Evolutionary conservation across 108 stramenopile genomes (phyloP).

Genomic region (Skeletonema menzelii): DNA sequence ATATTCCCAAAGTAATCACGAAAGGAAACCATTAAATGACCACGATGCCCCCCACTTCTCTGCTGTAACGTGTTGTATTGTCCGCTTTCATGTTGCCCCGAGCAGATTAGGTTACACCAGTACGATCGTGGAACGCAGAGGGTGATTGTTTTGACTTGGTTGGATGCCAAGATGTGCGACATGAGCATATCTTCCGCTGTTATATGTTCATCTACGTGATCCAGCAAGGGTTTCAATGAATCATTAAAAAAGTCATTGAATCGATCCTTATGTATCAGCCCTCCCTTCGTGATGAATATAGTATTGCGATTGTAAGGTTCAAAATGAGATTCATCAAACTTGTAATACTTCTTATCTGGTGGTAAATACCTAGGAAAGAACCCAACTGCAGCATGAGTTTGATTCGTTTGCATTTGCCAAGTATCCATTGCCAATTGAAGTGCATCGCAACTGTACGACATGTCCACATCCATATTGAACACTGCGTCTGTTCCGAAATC

Average conservation of each 20-base stretch:
- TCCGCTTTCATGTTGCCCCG: not conserved
- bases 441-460: not conserved
- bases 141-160: not conserved
- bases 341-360: not conserved
- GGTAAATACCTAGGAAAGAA: not conserved
- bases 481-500: not conserved
- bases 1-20: not conserved
- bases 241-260: not conserved
- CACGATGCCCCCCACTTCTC: not conserved
- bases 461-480: conserved; percentile 1
- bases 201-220: not conserved
- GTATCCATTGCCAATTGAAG: not conserved
- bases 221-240: not conserved
- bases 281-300: not conserved
- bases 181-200: conserved; percentile 2
- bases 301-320: not conserved
- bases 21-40: not conserved
- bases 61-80: not conserved
- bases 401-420: not conserved
- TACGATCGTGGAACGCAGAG: not conserved
- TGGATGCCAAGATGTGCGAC: not conserved
- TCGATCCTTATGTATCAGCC: not conserved
- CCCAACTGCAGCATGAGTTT: not conserved
- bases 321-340: not conserved
- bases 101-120: not conserved